Evolutionary conservation across 257 asterid genomes (phyloP).

Genomic region (Thymus quinquecostatus): DNA sequence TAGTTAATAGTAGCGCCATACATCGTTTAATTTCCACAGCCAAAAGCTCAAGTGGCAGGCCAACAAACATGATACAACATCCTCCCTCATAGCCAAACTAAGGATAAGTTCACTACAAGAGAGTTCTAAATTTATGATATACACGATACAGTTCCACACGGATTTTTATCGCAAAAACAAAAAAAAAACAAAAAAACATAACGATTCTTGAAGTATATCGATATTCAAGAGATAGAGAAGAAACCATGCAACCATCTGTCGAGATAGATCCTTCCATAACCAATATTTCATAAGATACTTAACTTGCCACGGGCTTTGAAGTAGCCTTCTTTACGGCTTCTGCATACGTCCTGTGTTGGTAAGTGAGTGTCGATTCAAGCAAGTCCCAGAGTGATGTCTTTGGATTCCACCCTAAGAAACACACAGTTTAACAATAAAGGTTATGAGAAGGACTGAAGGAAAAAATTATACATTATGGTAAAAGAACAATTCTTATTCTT

Average conservation of each 20-base stretch:
- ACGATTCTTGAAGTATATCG: background rate
- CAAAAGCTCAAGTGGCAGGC: background rate
- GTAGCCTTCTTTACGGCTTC: slow-evolving; percentile 72
- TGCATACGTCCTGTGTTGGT: slow-evolving; percentile 79
- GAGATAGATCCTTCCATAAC: background rate
- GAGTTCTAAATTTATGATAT: background rate
- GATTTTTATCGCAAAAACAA: background rate
- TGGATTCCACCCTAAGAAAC: slow-evolving; percentile 66
- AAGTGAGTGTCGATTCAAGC: slow-evolving; percentile 78
- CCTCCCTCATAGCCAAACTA: slow-evolving; percentile 14
- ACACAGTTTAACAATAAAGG: background rate
- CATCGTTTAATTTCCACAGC: no score
- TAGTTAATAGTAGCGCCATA: no score
- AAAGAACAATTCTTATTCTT: background rate
- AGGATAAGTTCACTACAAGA: background rate
- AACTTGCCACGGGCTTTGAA: slow-evolving; percentile 59
- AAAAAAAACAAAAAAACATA: no score
- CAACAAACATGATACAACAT: slow-evolving; percentile 16
- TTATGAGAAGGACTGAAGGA: background rate
- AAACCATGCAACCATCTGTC: background rate
- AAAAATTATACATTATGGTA: background rate
- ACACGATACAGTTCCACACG: slow-evolving; percentile 8
- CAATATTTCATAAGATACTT: background rate
- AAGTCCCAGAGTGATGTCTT: slow-evolving; percentile 81
- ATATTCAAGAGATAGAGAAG: background rate